Evolutionary conservation across 1,139 yeast species (phyloP).

Genomic region (Saccharomyces hybrid): DNA sequence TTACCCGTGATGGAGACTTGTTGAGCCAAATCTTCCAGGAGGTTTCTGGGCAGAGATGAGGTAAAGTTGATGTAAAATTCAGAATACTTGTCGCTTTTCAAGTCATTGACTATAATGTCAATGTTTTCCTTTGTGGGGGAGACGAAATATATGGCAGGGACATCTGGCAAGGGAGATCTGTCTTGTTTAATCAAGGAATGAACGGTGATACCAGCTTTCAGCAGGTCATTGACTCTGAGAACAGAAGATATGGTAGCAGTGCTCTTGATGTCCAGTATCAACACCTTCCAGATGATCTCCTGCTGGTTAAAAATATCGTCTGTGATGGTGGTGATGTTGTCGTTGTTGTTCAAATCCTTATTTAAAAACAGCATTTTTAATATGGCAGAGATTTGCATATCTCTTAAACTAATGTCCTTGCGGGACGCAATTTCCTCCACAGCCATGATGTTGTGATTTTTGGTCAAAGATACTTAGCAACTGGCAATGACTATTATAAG

Average conservation of each 20-base stretch:
- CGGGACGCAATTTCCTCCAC: slow-evolving; percentile 2
- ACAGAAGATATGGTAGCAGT: slow-evolving; percentile 85
- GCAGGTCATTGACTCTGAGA: slow-evolving; percentile 78
- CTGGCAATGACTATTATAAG: background rate
- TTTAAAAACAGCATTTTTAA: slow-evolving; percentile 82
- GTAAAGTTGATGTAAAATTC: slow-evolving; percentile 80
- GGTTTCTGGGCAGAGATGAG: slow-evolving; percentile 63
- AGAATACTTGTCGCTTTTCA: slow-evolving; percentile 67
- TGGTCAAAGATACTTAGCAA: background rate
- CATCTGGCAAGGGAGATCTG: slow-evolving; percentile 81
- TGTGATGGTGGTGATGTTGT: slow-evolving; percentile 28
- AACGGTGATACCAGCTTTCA: slow-evolving; percentile 84
- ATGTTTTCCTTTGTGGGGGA: slow-evolving; percentile 80
- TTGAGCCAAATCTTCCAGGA: slow-evolving; percentile 84
- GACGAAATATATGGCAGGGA: slow-evolving; percentile 86
- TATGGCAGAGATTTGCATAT: slow-evolving; percentile 40
- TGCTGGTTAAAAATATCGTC: slow-evolving; percentile 41
- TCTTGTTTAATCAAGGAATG: slow-evolving; percentile 68
- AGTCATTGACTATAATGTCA: slow-evolving; percentile 58
- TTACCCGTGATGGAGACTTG: slow-evolving; percentile 67
- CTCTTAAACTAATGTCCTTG: slow-evolving; percentile 21
- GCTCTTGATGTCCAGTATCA: slow-evolving; percentile 72
- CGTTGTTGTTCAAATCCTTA: slow-evolving; percentile 33
- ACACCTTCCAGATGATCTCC: slow-evolving; percentile 86
- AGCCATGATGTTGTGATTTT: background rate